Evolutionary conservation across 768 basidiomycete species (phyloP).

Genomic region (Cystobasidium tubakii): DNA sequence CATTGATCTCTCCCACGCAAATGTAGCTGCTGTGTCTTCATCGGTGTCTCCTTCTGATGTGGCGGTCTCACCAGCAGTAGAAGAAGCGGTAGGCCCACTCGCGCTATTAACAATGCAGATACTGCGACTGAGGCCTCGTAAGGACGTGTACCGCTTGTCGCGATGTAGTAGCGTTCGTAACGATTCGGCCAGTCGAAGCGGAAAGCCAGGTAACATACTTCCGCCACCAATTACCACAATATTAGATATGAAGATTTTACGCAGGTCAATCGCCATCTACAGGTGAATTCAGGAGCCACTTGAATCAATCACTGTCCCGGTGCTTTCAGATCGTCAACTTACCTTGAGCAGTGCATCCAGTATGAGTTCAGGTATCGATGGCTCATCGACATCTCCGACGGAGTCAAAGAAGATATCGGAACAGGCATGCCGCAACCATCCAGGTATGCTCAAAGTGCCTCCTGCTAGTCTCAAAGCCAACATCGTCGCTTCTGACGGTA

Average conservation of each 20-base stretch:
- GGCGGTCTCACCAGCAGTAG: constrained; percentile 17
- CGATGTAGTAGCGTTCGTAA: constrained; percentile 55
- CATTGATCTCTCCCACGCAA: constrained; percentile 60
- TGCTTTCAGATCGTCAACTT: constrained; percentile 31
- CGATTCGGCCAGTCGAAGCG: constrained; percentile 73
- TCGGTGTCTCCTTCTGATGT: constrained; percentile 42
- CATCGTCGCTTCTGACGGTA: constrained; percentile 29
- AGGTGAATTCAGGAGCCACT: background rate
- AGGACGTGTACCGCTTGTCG: constrained; percentile 2
- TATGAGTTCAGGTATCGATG: constrained; percentile 73
- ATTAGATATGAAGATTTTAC: constrained; percentile 72
- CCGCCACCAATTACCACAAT: constrained; percentile 85
- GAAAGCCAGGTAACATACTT: constrained; percentile 84
- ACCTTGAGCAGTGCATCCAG: constrained; percentile 76
- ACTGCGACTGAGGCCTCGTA: background rate
- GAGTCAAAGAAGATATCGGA: constrained; percentile 86
- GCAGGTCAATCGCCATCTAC: constrained; percentile 82
- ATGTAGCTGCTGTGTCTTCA: constrained; percentile 80
- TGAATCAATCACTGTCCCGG: constrained; percentile 31
- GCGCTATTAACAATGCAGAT: background rate
- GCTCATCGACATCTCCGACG: constrained; percentile 73
- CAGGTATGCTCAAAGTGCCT: constrained; percentile 70
- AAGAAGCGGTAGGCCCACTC: background rate
- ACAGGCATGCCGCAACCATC: constrained; percentile 88
- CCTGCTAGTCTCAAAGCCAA: constrained; percentile 31